Evolutionary conservation across 257 asterid genomes (phyloP).

Genomic region (Nicotiana noctiflora): DNA sequence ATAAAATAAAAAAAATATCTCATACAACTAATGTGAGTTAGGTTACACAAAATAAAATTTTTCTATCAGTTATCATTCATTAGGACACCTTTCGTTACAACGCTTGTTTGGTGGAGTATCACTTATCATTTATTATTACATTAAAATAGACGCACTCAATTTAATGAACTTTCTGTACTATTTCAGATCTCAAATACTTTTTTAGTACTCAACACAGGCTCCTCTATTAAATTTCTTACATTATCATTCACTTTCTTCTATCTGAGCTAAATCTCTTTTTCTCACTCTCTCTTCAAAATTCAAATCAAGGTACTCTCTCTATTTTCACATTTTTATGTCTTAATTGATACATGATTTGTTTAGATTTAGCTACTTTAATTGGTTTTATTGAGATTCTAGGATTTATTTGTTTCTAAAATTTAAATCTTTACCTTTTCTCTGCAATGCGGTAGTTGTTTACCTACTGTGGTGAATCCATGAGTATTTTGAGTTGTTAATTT

Average conservation of each 20-base stretch:
- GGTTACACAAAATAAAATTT: too few species aligned
- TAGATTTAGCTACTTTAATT: background rate
- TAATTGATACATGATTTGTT: background rate
- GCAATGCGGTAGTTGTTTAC: background rate
- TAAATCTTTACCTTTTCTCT: background rate
- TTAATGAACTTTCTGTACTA: background rate
- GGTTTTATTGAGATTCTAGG: background rate
- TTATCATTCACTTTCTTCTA: slow-evolving; percentile 13
- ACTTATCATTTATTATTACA: background rate
- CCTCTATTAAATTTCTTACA: background rate
- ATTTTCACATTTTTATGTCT: background rate
- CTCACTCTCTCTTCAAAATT: slow-evolving; percentile 17
- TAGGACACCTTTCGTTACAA: too few species aligned
- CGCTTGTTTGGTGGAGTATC: too few species aligned
- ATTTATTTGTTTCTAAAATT: background rate
- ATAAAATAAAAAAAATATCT: too few species aligned
- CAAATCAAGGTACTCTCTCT: slow-evolving; percentile 34
- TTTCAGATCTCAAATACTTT: background rate
- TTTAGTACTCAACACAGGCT: background rate
- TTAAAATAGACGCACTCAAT: background rate
- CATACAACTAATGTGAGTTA: too few species aligned
- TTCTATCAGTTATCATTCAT: too few species aligned
- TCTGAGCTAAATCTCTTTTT: slow-evolving; percentile 32
- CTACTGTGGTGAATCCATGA: background rate
- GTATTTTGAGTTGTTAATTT: background rate